Evolutionary conservation across 768 basidiomycete genomes (phyloP), one percentile per base, ranked within the genome.

Genomic region (Stropharia rugosoannulata): DNA sequence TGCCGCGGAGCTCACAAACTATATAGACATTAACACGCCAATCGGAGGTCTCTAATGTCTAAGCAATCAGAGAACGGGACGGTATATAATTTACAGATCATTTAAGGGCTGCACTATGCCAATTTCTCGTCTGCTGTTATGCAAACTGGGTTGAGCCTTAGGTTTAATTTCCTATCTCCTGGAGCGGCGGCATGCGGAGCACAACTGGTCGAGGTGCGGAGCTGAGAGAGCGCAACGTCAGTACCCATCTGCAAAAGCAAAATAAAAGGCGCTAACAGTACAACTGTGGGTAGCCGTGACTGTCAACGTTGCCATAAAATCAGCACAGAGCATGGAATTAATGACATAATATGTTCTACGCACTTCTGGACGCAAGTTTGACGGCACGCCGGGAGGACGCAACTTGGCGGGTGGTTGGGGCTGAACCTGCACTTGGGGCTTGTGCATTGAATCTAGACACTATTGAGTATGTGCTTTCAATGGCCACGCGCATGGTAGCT

Each of bases 351-450:
- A 12, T 10, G 12, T 36, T 39, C 10, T 19, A 41, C 45, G 35
- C 25, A 55, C 45, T 36, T 47, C 18, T 67, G 65, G 25, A 54
- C 46, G 43, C 71, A 72, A 8, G 66, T 72, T 22, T 44, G 63
- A n/a, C 54, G 75, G 70, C 84, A 86, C 1, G 29, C 29, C 0
- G 79, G 79, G 6, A 66, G 73, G 0, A 55, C 64, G 51, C 83
- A 84, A 36, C 62, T 66, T 1, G 55, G 54, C 0, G 80, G 79
- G 58, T 85, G 84, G 51, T 67, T 71, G 0, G 82, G 75, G 49
- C 83, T 85, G 62, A 85, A 84, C 54, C 71, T 81, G 68, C 85
- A 86, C 43, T 69, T 70, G 32, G 59, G 57, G 53, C 66, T 72
- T 10, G 75, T 70, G 66, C 84, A 85, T 39, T 63, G 57, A 41